Percentiles rank a stretch among this genome's conserved stretches.
Conservation (phyloP, 768 basidiomycete genomes). For the Roridomyces roridus region DNA sequence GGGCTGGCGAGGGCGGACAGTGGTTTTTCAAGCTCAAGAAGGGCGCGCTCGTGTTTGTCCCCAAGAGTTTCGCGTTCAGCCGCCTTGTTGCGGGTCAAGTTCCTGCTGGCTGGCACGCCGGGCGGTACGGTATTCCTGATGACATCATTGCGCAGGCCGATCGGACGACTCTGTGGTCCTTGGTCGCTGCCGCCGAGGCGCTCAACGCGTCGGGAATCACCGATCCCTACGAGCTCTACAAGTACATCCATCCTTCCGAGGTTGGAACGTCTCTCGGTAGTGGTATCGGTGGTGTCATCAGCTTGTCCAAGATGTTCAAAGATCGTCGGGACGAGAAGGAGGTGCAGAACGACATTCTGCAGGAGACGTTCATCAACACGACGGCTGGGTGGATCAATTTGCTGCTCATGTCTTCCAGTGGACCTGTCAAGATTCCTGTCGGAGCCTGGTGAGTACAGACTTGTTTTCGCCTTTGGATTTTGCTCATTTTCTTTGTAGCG, state of each 20-base stretch:
- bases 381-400: conserved; percentile 98
- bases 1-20: conserved; percentile 90
- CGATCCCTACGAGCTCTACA: conserved; percentile 97
- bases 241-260: conserved; percentile 95
- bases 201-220: conserved; percentile 97
- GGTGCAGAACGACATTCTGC: conserved; percentile 97
- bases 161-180: conserved; percentile 91
- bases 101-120: conserved; percentile 97
- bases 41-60: conserved; percentile 90
- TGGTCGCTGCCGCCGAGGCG: conserved; percentile 93
- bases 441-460: conserved; percentile 93
- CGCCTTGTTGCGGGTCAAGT: conserved; percentile 95
- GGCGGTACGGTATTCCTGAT: conserved; percentile 94
- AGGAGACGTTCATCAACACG: conserved; percentile 99
- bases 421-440: conserved; percentile 98
- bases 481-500: conserved; percentile 50
- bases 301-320: conserved; percentile 96
- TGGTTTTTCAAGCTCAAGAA: conserved; percentile 99
- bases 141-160: conserved; percentile 97
- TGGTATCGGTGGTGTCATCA: conserved; percentile 96
- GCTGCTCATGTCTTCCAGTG: conserved; percentile 92
- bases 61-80: conserved; percentile 95
- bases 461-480: background rate
- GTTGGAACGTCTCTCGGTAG: conserved; percentile 94
- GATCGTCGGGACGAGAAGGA: conserved; percentile 98